A percentile compares a stretch with the other conserved stretches of the same genome.
phyloP scores from a whole-genome alignment of 139 green algal genomes.

The Tetradesmus obliquus region DNA sequence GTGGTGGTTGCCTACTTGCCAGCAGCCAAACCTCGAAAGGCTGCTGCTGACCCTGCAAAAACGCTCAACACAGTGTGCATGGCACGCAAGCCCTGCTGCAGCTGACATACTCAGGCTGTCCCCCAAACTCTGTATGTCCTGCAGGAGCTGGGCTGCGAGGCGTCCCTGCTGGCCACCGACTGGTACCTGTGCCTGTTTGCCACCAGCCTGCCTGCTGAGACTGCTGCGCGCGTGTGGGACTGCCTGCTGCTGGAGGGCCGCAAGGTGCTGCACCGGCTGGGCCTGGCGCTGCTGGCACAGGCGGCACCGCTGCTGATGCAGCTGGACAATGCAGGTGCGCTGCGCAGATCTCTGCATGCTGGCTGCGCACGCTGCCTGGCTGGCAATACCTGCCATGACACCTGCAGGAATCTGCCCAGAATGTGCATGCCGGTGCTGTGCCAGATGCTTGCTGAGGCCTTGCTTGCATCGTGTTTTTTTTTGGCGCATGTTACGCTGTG shows the following conservation, averaged over 20 bases:
- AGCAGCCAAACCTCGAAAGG: too few relatives aligned
- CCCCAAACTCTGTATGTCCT: background rate
- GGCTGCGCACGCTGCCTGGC: background rate
- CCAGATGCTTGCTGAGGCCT: background rate
- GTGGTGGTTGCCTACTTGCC: too few relatives aligned
- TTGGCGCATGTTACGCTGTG: background rate
- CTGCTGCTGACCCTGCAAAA: too few relatives aligned
- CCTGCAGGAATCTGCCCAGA: too few relatives aligned
- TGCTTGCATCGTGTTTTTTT: background rate
- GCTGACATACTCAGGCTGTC: background rate
- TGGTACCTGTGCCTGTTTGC: slow-evolving; percentile 87
- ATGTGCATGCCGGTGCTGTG: too few relatives aligned
- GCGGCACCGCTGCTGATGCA: slow-evolving; percentile 15
- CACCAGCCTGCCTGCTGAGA: slow-evolving; percentile 78
- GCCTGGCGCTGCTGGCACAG: slow-evolving; percentile 68
- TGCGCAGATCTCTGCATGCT: background rate
- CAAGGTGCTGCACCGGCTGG: slow-evolving; percentile 82
- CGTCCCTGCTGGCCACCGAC: slow-evolving; percentile 86
- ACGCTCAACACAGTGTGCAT: too few relatives aligned
- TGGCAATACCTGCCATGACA: too few relatives aligned
- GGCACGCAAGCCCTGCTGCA: background rate
- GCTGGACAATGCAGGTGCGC: slow-evolving; percentile 42
- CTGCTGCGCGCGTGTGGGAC: slow-evolving; percentile 75
- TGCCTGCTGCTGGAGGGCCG: slow-evolving; percentile 75
- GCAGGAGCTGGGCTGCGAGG: slow-evolving; percentile 72